Conservation (phyloP, 306 rosid species). For the Medicago arabica region DNA sequence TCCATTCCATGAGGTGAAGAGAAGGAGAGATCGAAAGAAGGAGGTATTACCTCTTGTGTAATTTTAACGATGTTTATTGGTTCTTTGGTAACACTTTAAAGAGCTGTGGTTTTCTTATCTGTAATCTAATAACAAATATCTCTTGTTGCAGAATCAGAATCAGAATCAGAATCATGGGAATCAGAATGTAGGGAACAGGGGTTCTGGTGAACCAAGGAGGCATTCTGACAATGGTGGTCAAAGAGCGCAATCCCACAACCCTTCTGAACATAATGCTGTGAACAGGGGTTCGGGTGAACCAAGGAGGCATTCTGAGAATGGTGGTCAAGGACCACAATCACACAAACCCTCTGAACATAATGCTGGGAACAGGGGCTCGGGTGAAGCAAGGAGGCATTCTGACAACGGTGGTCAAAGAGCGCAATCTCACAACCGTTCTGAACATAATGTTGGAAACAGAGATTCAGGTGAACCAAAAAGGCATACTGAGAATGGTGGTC, state of each 20-base stretch:
- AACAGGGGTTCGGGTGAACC: constrained; percentile 58
- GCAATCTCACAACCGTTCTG: constrained; percentile 59
- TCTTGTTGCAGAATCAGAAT: constrained; percentile 57
- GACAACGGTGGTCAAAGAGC: constrained; percentile 51
- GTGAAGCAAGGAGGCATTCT: constrained; percentile 54
- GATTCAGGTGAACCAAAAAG: constrained; percentile 54
- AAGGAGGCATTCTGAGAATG: constrained; percentile 57
- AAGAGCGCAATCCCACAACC: constrained; percentile 53
- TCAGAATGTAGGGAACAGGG: constrained; percentile 49
- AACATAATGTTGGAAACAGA: constrained; percentile 52
- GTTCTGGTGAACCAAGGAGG: constrained; percentile 53
- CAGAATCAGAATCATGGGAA: constrained; percentile 55
- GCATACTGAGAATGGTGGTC: constrained; percentile 62
- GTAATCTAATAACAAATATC: constrained; percentile 21
- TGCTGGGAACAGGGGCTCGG: constrained; percentile 53
- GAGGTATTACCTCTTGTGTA: constrained; percentile 57
- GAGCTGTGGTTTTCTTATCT: not conserved
- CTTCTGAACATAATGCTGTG: constrained; percentile 61
- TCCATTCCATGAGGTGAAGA: constrained; percentile 94
- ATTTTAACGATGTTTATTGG: constrained; percentile 19
- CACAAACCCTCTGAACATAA: constrained; percentile 60
- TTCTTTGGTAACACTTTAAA: not conserved
- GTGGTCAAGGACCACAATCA: constrained; percentile 57
- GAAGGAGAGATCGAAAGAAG: constrained; percentile 89
- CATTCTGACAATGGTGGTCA: constrained; percentile 49